phyloP scores from a whole-genome alignment of 495 filamentous ascomycete genomes.

The Amphirosellinia nigrospora region DNA sequence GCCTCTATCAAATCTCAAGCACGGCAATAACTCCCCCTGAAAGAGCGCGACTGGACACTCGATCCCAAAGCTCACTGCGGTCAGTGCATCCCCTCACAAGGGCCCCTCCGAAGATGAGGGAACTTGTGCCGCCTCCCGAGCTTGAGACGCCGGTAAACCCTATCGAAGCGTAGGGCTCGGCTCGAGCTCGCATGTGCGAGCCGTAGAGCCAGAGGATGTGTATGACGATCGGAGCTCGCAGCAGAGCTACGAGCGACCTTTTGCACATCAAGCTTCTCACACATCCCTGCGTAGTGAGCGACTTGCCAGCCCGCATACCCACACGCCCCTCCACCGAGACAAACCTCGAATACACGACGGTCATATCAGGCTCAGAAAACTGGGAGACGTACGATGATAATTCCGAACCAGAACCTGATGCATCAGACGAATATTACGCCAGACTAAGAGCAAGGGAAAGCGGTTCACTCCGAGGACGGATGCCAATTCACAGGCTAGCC shows the following conservation, averaged over 20 bases:
- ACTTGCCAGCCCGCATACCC: conserved; percentile 41
- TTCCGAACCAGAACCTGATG: conserved; percentile 75
- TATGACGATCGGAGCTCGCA: conserved; percentile 68
- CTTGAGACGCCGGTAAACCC: conserved; percentile 65
- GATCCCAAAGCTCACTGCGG: conserved; percentile 43
- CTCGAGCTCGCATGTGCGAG: conserved; percentile 71
- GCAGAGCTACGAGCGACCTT: conserved; percentile 29
- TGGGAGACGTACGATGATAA: conserved; percentile 92
- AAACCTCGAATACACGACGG: conserved; percentile 74
- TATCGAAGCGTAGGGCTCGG: conserved; percentile 70
- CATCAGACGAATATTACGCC: conserved; percentile 76
- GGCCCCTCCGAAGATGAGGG: conserved; percentile 89
- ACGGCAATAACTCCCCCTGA: conserved; percentile 84
- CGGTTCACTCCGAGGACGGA: conserved; percentile 62
- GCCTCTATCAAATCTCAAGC: conserved; percentile 78
- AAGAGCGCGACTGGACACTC: conserved; percentile 60
- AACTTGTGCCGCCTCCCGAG: conserved; percentile 70
- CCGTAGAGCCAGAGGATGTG: conserved; percentile 81
- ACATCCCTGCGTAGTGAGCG: conserved; percentile 48
- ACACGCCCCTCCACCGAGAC: conserved; percentile 54
- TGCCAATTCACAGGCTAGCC: conserved; percentile 49
- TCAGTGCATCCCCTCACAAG: conserved; percentile 55
- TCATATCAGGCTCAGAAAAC: conserved; percentile 79
- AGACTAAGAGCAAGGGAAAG: conserved; percentile 65
- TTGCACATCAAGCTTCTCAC: conserved; percentile 41